Conservation (phyloP, 768 basidiomycete species). For the Lactifluus pinguis region DNA sequence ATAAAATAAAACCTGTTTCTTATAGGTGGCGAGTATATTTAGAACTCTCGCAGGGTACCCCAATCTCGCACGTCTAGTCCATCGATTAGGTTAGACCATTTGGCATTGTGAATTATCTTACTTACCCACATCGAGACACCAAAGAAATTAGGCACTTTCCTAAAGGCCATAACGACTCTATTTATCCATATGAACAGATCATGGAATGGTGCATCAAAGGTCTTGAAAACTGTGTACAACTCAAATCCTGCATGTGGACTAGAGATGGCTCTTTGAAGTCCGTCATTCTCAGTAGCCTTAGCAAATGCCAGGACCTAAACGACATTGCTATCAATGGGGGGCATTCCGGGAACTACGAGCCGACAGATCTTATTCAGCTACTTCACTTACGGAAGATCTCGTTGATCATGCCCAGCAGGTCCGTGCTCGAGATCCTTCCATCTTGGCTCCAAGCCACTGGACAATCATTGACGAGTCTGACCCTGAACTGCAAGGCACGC, state of each 20-base stretch:
- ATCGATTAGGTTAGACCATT: slow-evolving; percentile 43
- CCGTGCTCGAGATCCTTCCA: slow-evolving; percentile 41
- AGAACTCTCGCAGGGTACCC: slow-evolving; percentile 45
- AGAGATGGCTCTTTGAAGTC: slow-evolving; percentile 66
- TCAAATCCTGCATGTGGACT: slow-evolving; percentile 67
- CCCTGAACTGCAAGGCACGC: slow-evolving; percentile 61
- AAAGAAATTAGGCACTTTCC: slow-evolving; percentile 71
- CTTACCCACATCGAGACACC: neutral
- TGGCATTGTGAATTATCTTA: neutral
- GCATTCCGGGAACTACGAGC: slow-evolving; percentile 44
- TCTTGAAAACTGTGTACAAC: slow-evolving; percentile 50
- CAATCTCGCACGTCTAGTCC: slow-evolving; percentile 50
- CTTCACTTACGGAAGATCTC: slow-evolving; percentile 45
- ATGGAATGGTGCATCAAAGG: slow-evolving; percentile 38
- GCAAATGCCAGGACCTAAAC: slow-evolving; percentile 32
- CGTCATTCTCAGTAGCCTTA: slow-evolving; percentile 46
- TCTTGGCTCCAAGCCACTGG: slow-evolving; percentile 43
- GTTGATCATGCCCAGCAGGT: slow-evolving; percentile 64
- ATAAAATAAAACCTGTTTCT: neutral
- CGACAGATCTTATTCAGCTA: slow-evolving; percentile 42
- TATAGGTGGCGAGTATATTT: slow-evolving; percentile 55
- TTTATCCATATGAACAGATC: slow-evolving; percentile 27
- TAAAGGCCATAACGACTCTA: slow-evolving; percentile 31
- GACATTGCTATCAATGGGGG: slow-evolving; percentile 70
- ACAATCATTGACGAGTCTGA: slow-evolving; percentile 44